phyloP scores from a whole-genome alignment of 495 filamentous ascomycete genomes.

The Trichoderma erinaceum region DNA sequence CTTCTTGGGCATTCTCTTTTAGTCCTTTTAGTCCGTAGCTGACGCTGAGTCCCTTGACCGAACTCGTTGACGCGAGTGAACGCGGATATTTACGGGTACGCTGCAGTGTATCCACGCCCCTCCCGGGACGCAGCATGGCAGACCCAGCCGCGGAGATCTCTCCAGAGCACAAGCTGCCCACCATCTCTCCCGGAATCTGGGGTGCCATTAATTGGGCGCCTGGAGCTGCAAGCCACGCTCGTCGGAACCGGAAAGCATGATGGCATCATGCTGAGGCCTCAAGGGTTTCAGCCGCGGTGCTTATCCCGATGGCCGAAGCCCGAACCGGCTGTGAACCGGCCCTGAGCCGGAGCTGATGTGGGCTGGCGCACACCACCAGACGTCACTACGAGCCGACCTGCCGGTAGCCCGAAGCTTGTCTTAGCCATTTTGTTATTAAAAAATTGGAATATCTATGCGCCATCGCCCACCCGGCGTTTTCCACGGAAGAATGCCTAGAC shows the following conservation, averaged over 20 bases:
- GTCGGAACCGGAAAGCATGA: not conserved
- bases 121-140: not conserved
- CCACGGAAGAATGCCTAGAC: no score
- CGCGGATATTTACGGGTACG: not conserved
- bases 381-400: constrained; percentile 3
- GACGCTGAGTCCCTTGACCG: not conserved
- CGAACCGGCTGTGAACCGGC: not conserved
- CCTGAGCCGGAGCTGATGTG: not conserved
- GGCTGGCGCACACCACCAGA: not conserved
- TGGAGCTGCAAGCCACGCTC: not conserved
- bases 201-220: not conserved
- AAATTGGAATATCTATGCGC: not conserved
- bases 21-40: not conserved
- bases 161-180: not conserved
- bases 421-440: not conserved
- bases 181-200: not conserved
- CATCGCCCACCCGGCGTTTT: not conserved
- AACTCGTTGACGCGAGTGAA: not conserved
- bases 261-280: not conserved
- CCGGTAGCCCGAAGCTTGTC: not conserved
- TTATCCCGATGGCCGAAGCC: constrained; percentile 1
- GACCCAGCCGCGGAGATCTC: not conserved
- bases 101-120: not conserved
- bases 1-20: not conserved
- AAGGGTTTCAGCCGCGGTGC: not conserved